Conservation (phyloP, 805 yeast genomes). For the Starmerella apicola region DNA sequence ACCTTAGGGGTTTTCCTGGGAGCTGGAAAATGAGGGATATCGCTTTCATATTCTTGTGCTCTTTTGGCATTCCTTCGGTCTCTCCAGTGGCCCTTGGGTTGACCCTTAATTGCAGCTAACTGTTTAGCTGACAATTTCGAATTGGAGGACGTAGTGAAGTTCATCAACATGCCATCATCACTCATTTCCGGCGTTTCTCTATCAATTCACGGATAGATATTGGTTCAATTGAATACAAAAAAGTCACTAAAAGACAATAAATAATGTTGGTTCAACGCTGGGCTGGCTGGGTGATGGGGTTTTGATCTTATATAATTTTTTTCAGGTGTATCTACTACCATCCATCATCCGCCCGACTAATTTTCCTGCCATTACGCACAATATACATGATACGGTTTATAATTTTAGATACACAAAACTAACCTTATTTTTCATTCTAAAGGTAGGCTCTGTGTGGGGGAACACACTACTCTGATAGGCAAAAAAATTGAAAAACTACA, state of each 20-base stretch:
- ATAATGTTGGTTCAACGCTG: background rate
- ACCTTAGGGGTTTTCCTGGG: background rate
- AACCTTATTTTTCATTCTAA: no score
- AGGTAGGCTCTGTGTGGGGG: no score
- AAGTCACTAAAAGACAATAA: no score
- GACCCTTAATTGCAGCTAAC: conserved; percentile 17
- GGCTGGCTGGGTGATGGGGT: background rate
- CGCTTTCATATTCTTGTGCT: background rate
- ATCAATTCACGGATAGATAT: no score
- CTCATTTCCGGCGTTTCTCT: no score
- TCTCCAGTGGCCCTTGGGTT: conserved; percentile 30
- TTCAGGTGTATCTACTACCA: background rate
- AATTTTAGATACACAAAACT: no score
- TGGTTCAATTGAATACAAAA: no score
- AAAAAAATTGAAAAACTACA: no score
- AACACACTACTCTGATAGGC: no score
- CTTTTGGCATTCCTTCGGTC: conserved; percentile 17
- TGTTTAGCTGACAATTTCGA: conserved; percentile 16
- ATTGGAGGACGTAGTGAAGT: conserved; percentile 43
- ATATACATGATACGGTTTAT: no score
- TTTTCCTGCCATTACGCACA: no score
- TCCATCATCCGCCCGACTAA: no score
- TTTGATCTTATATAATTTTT: background rate
- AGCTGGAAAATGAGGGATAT: background rate
- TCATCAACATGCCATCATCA: conserved; percentile 59